Evolutionary conservation across 371 early-diverging fungal species (phyloP).

Genomic region (Mucor ambiguus): DNA sequence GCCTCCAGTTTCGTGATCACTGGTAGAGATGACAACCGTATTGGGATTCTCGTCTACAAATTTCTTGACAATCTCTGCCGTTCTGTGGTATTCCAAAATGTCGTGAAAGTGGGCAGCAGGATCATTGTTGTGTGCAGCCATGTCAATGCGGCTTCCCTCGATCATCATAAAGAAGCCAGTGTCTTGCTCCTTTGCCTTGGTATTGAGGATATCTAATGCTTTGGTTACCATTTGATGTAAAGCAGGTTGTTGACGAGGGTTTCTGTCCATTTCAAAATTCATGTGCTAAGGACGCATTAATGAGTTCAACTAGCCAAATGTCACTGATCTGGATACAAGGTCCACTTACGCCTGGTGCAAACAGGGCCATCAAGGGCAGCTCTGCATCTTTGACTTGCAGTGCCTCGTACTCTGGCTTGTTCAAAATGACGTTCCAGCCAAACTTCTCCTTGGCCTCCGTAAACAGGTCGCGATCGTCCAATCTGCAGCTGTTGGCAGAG

Average conservation of each 20-base stretch:
- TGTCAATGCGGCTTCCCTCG: constrained; percentile 93
- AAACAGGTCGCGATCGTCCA: constrained; percentile 71
- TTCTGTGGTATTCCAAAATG: constrained; percentile 85
- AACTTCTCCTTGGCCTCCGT: constrained; percentile 46
- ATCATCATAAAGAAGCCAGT: constrained; percentile 94
- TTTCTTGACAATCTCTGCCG: constrained; percentile 67
- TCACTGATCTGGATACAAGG: not conserved
- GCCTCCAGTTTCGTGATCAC: constrained; percentile 97
- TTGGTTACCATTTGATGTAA: constrained; percentile 74
- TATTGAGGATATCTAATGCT: constrained; percentile 63
- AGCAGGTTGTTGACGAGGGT: constrained; percentile 66
- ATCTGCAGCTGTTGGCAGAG: constrained; percentile 63
- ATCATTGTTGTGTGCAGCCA: constrained; percentile 85
- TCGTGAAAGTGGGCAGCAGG: constrained; percentile 90
- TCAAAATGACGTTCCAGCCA: constrained; percentile 56
- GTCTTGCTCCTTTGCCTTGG: constrained; percentile 29
- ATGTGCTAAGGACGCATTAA: constrained; percentile 56
- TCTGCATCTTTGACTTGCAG: constrained; percentile 20
- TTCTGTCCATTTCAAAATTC: constrained; percentile 82
- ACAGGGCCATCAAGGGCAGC: constrained; percentile 81
- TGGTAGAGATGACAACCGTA: constrained; percentile 84
- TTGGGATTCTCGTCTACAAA: constrained; percentile 78
- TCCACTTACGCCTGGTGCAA: constrained; percentile 43
- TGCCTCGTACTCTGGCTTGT: constrained; percentile 67
- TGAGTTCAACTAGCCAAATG: constrained; percentile 2